Evolutionary conservation across 2,329 filamentous ascomycete species (phyloP), one percentile per base, ranked within the genome.

Genomic region (Phyllosticta citribraziliensis): DNA sequence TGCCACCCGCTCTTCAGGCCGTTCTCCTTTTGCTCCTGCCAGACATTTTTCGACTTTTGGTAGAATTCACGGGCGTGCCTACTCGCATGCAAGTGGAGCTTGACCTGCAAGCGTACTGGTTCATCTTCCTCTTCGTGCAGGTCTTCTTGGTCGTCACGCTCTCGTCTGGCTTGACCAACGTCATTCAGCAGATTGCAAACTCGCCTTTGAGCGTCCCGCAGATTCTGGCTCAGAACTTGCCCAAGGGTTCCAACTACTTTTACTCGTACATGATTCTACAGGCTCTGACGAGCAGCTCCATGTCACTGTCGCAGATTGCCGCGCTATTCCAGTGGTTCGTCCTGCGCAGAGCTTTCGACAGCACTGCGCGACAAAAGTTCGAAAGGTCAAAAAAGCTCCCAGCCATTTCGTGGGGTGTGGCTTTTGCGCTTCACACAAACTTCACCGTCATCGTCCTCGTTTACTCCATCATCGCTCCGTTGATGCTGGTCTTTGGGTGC

Each of bases 221-320:
- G 19, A 80, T 88, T 0, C 77, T 99, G 27, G 93, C 93, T 0
- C 73, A 79, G 11, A 94, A 92, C 63, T 78, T 99, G 5, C 94
- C 94, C 1, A 88, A 85, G 66, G 88, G 92, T 0, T 88, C 91
- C 67, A 96, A 97, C 71, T 99, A 97, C 74, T 99, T 97, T 79
- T 97, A 97, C 80, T 93, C 91, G 0, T 99, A 99, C 81, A 92
- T 99, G 86, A 88, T 97, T 70, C 85, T 99, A 10, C 94, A 97
- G 69, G 91, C 92, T 0, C 55, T 62, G 14, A 57, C 53, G 11
- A 93, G 90, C 0, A 79, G 97, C 3, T 78, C 97, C 12, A 94
- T 97, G 69, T 83, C 96, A 24, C 85, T 84, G 5, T 78, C 97
- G 12, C 94, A 97, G 69, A 83, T 96, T 20, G 85, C 84, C n/a